Percentiles rank a stretch among this genome's conserved stretches.
These are phyloP conservation scores for Angophora floribunda DNA, from an alignment of 345 rosid species.

Conservation along the genomic window DNA sequence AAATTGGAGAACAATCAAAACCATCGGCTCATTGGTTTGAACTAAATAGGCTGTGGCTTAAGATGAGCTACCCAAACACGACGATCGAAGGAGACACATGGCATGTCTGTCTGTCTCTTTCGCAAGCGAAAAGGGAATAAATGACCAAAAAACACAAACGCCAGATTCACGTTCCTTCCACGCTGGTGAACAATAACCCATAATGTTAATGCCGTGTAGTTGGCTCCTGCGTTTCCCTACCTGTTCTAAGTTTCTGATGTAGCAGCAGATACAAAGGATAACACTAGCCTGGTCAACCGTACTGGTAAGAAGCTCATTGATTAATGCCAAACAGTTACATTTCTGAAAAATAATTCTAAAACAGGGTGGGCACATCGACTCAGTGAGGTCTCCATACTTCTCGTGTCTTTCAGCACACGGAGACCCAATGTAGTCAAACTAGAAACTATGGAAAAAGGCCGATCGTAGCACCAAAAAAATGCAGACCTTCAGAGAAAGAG, in stretches of 20 bases:
- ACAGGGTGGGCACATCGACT: not conserved
- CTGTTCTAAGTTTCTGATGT: not conserved
- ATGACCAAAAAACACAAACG: not conserved
- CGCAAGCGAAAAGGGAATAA: not conserved
- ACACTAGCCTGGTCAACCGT: not conserved
- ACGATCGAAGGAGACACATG: not conserved
- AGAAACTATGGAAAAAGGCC: not conserved
- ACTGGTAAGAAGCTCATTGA: not conserved
- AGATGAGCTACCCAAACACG: not conserved
- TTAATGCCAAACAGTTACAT: not conserved
- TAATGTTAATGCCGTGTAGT: not conserved
- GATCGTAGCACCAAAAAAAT: not conserved
- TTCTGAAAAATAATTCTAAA: not conserved
- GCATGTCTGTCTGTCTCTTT: not conserved
- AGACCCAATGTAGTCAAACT: not conserved
- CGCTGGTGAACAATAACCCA: not conserved
- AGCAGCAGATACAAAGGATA: not conserved
- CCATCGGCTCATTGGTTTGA: not conserved
- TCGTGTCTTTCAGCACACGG: not conserved
- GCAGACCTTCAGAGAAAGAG: not conserved
- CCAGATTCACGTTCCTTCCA: not conserved
- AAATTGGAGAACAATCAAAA: not conserved
- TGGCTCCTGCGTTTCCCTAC: not conserved
- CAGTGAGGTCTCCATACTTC: not conserved
- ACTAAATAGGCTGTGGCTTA: not conserved